Evolutionary conservation across 2,329 filamentous ascomycete species (phyloP).

Genomic region (Colletotrichum chrysophilum): DNA sequence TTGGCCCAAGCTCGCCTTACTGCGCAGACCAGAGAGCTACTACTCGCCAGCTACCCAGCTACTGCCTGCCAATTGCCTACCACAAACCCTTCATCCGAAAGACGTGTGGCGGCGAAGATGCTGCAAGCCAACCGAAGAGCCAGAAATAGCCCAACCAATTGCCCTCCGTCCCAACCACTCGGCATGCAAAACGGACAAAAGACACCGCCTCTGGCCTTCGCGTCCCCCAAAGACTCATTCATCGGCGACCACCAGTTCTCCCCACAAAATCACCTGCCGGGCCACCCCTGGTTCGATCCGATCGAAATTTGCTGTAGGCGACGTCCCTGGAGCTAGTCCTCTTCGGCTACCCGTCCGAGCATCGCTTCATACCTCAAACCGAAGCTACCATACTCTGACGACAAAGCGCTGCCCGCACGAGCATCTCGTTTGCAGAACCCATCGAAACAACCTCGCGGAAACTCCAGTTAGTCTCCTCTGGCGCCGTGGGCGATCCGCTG

Average conservation of each 20-base stretch:
- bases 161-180: neutral
- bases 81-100: neutral
- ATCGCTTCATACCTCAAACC: conserved; percentile 4
- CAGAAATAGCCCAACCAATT: neutral
- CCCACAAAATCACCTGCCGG: neutral
- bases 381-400: neutral
- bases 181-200: neutral
- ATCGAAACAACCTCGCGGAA: neutral
- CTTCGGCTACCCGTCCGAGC: neutral
- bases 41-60: neutral
- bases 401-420: conserved; percentile 10
- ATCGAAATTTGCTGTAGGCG: conserved; percentile 3
- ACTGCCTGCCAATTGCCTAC: neutral
- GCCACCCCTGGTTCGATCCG: conserved; percentile 1
- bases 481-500: neutral
- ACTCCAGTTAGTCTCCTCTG: neutral
- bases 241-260: neutral
- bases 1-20: neutral
- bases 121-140: neutral
- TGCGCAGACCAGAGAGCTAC: neutral
- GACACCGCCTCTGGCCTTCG: neutral
- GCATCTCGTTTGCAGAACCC: neutral
- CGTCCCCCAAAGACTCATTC: neutral
- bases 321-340: neutral
- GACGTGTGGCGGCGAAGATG: neutral